These are phyloP conservation scores for Penicillium alfredii DNA, from an alignment of 495 filamentous ascomycete genomes.

Conservation along the genomic window DNA sequence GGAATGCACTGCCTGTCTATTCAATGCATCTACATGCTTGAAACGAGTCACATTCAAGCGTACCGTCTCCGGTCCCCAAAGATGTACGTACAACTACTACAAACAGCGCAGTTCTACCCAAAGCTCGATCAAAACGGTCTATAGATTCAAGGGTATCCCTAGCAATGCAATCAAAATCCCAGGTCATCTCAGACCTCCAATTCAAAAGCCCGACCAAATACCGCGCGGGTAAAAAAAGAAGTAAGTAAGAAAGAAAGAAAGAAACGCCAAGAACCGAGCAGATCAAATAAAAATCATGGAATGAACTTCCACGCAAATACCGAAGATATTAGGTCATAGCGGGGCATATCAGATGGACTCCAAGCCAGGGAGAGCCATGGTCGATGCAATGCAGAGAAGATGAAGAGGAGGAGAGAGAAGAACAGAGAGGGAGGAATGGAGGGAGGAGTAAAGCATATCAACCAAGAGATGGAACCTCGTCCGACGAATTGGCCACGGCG, in stretches of 20 bases:
- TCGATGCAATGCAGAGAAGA: conserved; percentile 6
- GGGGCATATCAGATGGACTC: conserved; percentile 14
- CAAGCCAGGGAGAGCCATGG: conserved; percentile 1
- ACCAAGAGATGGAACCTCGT: conserved; percentile 17
- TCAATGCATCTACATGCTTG: too few species aligned
- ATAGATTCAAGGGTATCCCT: conserved; percentile 15
- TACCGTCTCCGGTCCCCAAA: too few species aligned
- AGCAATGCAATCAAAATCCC: conserved; percentile 3
- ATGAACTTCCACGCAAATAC: conserved; percentile 18
- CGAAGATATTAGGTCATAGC: conserved; percentile 14
- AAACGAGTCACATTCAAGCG: too few species aligned
- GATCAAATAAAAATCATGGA: background rate
- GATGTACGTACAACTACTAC: too few species aligned
- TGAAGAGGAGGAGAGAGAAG: background rate
- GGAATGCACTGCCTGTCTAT: too few species aligned
- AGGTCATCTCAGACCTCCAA: too few species aligned
- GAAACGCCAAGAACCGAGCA: background rate
- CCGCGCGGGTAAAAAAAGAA: background rate
- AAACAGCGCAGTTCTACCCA: too few species aligned
- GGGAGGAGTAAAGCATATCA: conserved; percentile 3
- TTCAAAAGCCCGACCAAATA: too few species aligned
- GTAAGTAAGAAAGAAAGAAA: background rate
- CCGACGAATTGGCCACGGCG: conserved; percentile 64
- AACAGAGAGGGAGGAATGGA: too few species aligned
- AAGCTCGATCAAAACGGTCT: conserved; percentile 6